A percentile compares a stretch with the other conserved stretches of the same genome.
These are phyloP conservation scores for Linnemannia schmuckeri DNA, from an alignment of 192 early-diverging fungal genomes.

Conservation along the genomic window DNA sequence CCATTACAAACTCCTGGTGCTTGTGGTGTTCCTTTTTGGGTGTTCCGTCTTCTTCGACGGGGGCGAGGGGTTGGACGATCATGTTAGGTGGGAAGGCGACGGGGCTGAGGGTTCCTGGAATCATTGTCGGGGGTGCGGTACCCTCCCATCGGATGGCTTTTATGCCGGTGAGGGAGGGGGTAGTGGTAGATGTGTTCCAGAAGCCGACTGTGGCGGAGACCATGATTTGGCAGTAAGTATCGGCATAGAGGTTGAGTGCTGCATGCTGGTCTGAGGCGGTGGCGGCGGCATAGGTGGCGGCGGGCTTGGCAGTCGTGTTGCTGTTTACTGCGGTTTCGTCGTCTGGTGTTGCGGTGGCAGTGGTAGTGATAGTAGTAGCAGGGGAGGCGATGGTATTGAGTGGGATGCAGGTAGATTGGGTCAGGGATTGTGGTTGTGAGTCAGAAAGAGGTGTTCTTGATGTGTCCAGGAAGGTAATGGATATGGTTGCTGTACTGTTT, in stretches of 20 bases:
- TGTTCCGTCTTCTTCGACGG: constrained; percentile 1
- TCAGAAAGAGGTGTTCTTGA: background rate
- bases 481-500: background rate
- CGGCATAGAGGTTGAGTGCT: constrained; percentile 32
- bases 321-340: background rate
- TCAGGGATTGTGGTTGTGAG: background rate
- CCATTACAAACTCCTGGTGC: constrained; percentile 7
- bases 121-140: background rate
- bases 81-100: constrained; percentile 8
- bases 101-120: constrained; percentile 19
- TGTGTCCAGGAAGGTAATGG: constrained; percentile 10
- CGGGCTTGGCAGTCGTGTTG: background rate
- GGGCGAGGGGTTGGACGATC: background rate
- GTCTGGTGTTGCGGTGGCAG: background rate
- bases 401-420: background rate
- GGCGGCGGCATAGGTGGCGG: background rate
- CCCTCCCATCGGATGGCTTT: constrained; percentile 29
- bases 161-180: background rate
- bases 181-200: constrained; percentile 18
- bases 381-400: background rate
- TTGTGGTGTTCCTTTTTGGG: background rate
- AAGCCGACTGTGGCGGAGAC: constrained; percentile 20
- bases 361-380: background rate
- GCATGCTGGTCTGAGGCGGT: constrained; percentile 14
- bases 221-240: constrained; percentile 10